Evolutionary conservation across 2,329 filamentous ascomycete species (phyloP), one percentile per base, ranked within the genome.

Genomic region (Fusarium sp.): DNA sequence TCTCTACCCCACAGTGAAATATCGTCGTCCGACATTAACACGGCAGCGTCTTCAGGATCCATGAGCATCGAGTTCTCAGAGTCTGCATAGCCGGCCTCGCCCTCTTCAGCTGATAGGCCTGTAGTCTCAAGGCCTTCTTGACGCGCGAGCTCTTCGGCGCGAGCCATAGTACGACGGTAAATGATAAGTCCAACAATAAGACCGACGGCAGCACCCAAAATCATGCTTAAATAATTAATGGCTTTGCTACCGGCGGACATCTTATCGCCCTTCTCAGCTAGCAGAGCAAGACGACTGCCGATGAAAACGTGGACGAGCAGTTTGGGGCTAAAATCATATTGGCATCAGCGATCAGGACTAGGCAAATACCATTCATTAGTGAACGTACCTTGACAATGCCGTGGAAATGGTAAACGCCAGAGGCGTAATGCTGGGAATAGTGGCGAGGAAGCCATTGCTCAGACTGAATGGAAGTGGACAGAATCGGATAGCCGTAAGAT

Each of bases 381-480:
- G 30, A 24, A 78, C 81, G 67, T 72, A 87, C 86, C 88, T 90
- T 16, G 95, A 91, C 22, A 95, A 84, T 6, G 93, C 91, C 0
- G 95, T 98, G 11, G 96, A 95, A 50, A 95, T 81, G 36, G 91
- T 91, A 83, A 97, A 98, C 51, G 89, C 89, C 68, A 88, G 81
- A 44, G 93, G 93, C 30, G 91, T 88, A 38, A 99, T 93, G 36
- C 93, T 97, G 6, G 95, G 95, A 70, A 99, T 95, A 3, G 96
- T 98, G 35, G 94, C 94, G 61, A 99, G 90, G 68, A 97, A 97
- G 56, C 95, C 96, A 80, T 99, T 99, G 79, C 93, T 95, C 75
- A 98, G 85, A 58, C 93, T 96, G 81, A 97, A 99, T 20, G 96
- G 96, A 68, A 99, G 81, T 5, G 96, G 96, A 78, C 95, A 98